Evolutionary conservation across 805 yeast species (phyloP).

Genomic region (Candida ascalaphidarum): DNA sequence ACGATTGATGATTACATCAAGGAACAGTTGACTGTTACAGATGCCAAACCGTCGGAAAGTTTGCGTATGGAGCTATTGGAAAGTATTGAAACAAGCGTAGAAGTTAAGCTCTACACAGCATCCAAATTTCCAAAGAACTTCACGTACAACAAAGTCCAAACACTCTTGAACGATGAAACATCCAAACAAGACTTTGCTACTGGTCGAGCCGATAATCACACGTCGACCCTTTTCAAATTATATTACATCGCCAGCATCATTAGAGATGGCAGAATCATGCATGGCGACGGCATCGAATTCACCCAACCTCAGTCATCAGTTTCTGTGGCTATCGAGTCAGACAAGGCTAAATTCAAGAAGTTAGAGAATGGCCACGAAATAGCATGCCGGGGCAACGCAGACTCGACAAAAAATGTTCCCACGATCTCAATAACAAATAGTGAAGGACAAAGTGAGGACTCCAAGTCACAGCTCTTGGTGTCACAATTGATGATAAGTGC

Average conservation of each 20-base stretch:
- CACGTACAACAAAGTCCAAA: conserved; percentile 60
- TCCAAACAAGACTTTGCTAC: conserved; percentile 5
- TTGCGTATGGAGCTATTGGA: conserved; percentile 5
- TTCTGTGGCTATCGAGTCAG: conserved; percentile 5
- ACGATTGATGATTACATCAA: conserved; percentile 12
- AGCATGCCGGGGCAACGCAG: background rate
- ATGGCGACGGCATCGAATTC: conserved; percentile 15
- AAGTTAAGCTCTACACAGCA: conserved; percentile 16
- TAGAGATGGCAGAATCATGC: conserved; percentile 12
- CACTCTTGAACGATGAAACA: conserved; percentile 26
- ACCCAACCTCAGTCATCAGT: conserved; percentile 7
- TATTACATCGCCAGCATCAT: conserved; percentile 17
- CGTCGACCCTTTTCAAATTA: conserved; percentile 17
- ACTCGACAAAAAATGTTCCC: conserved; percentile 1
- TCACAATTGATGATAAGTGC: conserved; percentile 81
- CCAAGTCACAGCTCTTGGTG: conserved; percentile 57
- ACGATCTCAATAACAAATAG: conserved; percentile 6
- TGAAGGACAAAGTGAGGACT: conserved; percentile 10
- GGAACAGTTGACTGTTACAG: conserved; percentile 1
- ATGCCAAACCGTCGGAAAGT: conserved; percentile 1
- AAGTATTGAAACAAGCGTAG: conserved; percentile 9
- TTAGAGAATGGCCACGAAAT: background rate
- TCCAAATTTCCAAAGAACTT: conserved; percentile 26
- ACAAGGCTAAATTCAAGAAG: background rate
- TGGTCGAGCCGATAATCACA: conserved; percentile 4